phyloP scores from a whole-genome alignment of 176 grass and related monocot species.

The Urochloa ruziziensis region DNA sequence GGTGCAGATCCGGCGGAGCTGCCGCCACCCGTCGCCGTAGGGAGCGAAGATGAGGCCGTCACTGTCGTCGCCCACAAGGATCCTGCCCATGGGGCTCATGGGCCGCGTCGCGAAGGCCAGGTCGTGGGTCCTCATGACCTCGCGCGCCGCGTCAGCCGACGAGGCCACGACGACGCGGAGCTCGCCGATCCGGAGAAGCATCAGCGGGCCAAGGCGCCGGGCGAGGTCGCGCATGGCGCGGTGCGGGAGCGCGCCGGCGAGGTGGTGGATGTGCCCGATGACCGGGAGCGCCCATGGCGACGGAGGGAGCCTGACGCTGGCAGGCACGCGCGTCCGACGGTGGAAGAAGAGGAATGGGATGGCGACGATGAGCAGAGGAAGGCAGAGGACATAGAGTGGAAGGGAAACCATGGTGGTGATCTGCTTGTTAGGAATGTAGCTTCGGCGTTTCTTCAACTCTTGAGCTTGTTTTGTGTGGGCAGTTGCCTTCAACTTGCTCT shows the following conservation, averaged over 20 bases:
- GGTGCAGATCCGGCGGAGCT: conserved; percentile 29
- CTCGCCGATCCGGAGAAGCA: no score
- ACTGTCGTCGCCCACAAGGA: not conserved
- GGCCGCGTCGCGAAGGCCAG: conserved; percentile 2
- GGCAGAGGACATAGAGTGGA: not conserved
- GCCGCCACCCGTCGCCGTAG: conserved; percentile 44
- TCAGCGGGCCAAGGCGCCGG: no score
- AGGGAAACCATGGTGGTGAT: not conserved
- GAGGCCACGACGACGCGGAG: not conserved
- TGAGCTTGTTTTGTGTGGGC: no score
- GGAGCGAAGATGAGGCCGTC: conserved; percentile 15
- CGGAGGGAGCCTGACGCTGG: not conserved
- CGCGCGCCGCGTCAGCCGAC: not conserved
- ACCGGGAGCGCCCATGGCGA: not conserved
- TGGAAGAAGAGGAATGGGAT: not conserved
- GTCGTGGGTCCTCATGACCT: conserved; percentile 16
- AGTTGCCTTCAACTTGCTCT: no score
- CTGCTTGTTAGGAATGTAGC: no score
- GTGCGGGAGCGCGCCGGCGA: not conserved
- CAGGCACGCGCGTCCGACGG: not conserved
- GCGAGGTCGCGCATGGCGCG: no score
- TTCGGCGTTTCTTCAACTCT: no score
- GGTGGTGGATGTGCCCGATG: not conserved
- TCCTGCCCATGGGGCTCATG: not conserved
- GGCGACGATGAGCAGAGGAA: not conserved